Percentiles rank a stretch among this genome's conserved stretches.
Conservation (phyloP, 441 rosid species). For the Kokia cookei region DNA sequence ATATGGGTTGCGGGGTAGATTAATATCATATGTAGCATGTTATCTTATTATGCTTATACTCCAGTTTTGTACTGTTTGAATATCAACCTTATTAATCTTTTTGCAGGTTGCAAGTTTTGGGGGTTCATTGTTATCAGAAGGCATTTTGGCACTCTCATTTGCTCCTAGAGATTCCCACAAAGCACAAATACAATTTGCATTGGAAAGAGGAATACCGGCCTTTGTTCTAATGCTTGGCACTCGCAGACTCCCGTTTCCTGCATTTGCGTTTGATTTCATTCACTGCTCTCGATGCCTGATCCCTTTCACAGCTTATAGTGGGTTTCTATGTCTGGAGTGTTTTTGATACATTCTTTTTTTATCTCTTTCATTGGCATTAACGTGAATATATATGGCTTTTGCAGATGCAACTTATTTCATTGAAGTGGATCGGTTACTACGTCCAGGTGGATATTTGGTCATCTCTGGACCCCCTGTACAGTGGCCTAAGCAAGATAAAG, state of each 20-base stretch:
- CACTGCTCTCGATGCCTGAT: slow-evolving; percentile 92
- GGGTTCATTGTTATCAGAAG: slow-evolving; percentile 64
- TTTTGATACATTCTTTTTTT: background rate
- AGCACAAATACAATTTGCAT: slow-evolving; percentile 82
- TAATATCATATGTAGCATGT: background rate
- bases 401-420: slow-evolving; percentile 93
- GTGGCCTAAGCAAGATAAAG: slow-evolving; percentile 98
- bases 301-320: slow-evolving; percentile 93
- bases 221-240: slow-evolving; percentile 99
- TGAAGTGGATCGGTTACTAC: slow-evolving; percentile 87
- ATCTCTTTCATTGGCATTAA: slow-evolving; percentile 8
- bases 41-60: background rate
- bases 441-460: slow-evolving; percentile 91
- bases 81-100: background rate
- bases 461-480: slow-evolving; percentile 98
- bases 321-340: slow-evolving; percentile 15
- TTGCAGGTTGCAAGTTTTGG: slow-evolving; percentile 96
- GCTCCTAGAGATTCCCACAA: slow-evolving; percentile 97
- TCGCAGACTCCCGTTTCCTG: slow-evolving; percentile 89
- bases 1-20: slow-evolving; percentile 96
- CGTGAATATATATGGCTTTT: slow-evolving; percentile 17
- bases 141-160: slow-evolving; percentile 73
- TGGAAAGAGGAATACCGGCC: slow-evolving; percentile 94
- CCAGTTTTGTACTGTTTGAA: background rate
- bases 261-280: slow-evolving; percentile 77